Percentiles rank a stretch among this genome's conserved stretches.
These are phyloP conservation scores for Scytalidium lignicola DNA, from an alignment of 2,329 filamentous ascomycete species.

Conservation along the genomic window DNA sequence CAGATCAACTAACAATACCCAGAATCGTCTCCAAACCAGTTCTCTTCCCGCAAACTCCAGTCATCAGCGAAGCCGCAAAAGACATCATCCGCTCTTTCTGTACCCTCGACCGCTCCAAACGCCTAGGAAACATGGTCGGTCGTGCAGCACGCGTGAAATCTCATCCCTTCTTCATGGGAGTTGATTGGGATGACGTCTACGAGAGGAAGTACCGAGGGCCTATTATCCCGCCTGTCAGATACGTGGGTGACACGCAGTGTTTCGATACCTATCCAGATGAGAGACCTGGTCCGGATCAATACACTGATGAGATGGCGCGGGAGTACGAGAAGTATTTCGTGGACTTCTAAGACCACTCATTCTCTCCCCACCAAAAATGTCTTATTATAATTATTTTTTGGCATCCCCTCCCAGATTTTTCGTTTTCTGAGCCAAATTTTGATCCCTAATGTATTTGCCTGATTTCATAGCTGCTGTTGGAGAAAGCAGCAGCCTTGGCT, in stretches of 20 bases:
- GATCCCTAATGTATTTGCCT: too few relatives aligned
- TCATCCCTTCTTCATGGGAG: slow-evolving; percentile 68
- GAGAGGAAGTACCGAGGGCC: slow-evolving; percentile 60
- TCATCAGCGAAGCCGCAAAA: slow-evolving; percentile 62
- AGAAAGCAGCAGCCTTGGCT: too few relatives aligned
- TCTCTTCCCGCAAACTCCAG: slow-evolving; percentile 61
- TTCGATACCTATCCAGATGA: slow-evolving; percentile 83
- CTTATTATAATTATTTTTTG: too few relatives aligned
- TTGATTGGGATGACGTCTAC: slow-evolving; percentile 71
- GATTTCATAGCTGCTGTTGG: too few relatives aligned
- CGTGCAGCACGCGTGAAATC: slow-evolving; percentile 67
- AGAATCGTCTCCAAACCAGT: slow-evolving; percentile 78
- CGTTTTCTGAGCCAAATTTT: too few relatives aligned
- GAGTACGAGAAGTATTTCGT: slow-evolving; percentile 68
- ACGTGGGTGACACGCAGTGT: slow-evolving; percentile 70
- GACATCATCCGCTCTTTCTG: slow-evolving; percentile 73
- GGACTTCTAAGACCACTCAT: slow-evolving; percentile 52
- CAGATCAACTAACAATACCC: slow-evolving; percentile 1
- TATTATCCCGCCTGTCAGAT: slow-evolving; percentile 69
- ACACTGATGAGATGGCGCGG: slow-evolving; percentile 62
- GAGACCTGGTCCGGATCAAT: slow-evolving; percentile 57
- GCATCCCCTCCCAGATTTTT: too few relatives aligned
- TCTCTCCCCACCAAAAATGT: too few relatives aligned
- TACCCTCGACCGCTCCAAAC: slow-evolving; percentile 71
- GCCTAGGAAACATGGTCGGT: slow-evolving; percentile 73